Conservation (phyloP, 2,329 filamentous ascomycete genomes). For the Exserohilum turcica region DNA sequence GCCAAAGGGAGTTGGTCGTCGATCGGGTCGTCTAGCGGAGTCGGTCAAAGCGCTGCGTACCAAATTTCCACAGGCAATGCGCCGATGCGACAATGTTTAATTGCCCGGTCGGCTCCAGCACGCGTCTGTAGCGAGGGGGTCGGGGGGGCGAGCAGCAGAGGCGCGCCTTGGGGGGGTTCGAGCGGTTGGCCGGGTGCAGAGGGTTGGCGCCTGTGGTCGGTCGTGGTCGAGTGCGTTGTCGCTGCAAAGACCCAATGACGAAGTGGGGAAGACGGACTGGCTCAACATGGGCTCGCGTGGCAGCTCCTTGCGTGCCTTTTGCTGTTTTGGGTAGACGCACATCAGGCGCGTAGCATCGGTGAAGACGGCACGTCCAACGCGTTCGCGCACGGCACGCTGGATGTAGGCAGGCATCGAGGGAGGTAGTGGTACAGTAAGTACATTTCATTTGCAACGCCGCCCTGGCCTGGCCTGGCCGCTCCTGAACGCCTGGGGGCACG, state of each 20-base stretch:
- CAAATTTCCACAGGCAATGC: constrained; percentile 29
- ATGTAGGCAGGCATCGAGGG: neutral
- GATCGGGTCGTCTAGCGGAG: constrained; percentile 24
- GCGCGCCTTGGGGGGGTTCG: constrained; percentile 28
- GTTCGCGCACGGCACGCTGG: neutral
- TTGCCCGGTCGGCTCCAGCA: constrained; percentile 24
- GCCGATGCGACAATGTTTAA: constrained; percentile 23
- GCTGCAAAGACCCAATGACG: constrained; percentile 37
- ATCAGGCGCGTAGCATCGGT: constrained; percentile 1
- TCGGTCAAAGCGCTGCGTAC: constrained; percentile 39
- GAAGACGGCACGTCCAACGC: neutral
- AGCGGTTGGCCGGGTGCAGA: constrained; percentile 27
- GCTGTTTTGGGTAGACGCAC: constrained; percentile 13
- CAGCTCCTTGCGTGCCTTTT: constrained; percentile 10
- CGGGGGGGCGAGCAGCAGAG: constrained; percentile 8
- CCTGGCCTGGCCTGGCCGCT: neutral
- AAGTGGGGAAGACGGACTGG: constrained; percentile 28
- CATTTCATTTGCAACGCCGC: neutral
- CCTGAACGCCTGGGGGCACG: constrained; percentile 14
- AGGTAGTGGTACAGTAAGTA: neutral
- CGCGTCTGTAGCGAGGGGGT: constrained; percentile 23
- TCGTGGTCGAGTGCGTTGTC: constrained; percentile 32
- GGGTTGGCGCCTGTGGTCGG: constrained; percentile 33
- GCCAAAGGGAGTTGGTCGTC: constrained; percentile 6
- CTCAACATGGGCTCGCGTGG: constrained; percentile 25